phyloP scores from a whole-genome alignment of 208 protist genomes.

The Leishmania gerbilli region DNA sequence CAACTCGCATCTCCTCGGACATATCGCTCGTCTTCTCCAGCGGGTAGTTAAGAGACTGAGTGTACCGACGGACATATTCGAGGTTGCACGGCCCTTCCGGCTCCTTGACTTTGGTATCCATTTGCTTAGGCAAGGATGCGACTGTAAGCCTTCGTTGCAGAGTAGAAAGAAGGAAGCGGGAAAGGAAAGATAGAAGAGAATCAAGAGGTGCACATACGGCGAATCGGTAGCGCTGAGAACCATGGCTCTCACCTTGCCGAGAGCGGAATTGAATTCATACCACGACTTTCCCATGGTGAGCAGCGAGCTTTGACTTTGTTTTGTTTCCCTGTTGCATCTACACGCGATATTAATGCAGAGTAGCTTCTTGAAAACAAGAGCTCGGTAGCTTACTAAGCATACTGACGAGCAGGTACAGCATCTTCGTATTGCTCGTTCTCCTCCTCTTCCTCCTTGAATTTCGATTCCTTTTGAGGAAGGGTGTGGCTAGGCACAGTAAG shows the following conservation, averaged over 20 bases:
- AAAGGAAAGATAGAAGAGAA: background rate
- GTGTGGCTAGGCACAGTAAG: slow-evolving; percentile 36
- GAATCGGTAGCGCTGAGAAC: background rate
- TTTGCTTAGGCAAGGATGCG: slow-evolving; percentile 6
- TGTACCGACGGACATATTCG: slow-evolving; percentile 82
- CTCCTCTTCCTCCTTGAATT: background rate
- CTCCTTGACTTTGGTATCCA: slow-evolving; percentile 78
- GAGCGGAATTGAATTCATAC: too few species aligned
- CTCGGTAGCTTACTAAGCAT: slow-evolving; percentile 13
- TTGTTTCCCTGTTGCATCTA: background rate
- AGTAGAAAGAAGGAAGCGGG: background rate
- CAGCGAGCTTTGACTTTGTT: background rate
- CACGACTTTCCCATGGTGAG: background rate
- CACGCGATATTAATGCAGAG: background rate
- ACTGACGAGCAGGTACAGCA: slow-evolving; percentile 9
- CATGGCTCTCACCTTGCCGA: background rate
- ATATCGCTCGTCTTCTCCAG: slow-evolving; percentile 95
- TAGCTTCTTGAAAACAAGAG: background rate
- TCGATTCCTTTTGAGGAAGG: slow-evolving; percentile 9
- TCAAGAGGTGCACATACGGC: background rate
- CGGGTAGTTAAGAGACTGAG: slow-evolving; percentile 75
- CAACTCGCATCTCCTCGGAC: slow-evolving; percentile 94
- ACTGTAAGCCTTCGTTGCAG: background rate
- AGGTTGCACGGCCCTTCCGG: slow-evolving; percentile 78
- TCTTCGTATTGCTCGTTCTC: slow-evolving; percentile 13